Evolutionary conservation across 192 early-diverging fungal species (phyloP).

Genomic region (Backusella parvicylindrica): DNA sequence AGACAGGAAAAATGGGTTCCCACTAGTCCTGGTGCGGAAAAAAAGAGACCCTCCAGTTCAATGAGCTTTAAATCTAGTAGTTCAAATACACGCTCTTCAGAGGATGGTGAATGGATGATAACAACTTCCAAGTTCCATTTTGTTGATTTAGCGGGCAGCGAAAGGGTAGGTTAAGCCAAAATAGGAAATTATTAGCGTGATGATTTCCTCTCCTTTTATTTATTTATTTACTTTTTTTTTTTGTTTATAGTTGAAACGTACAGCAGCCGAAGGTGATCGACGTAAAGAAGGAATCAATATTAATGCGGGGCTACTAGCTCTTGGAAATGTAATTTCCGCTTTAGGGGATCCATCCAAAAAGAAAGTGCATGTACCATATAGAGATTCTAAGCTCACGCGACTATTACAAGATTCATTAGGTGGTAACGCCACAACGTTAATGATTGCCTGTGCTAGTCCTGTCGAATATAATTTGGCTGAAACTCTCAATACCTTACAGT

Average conservation of each 20-base stretch:
- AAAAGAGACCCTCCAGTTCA: slow-evolving; percentile 14
- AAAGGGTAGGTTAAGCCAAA: slow-evolving; percentile 51
- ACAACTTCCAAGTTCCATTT: slow-evolving; percentile 85
- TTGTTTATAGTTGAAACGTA: slow-evolving; percentile 71
- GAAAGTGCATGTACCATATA: slow-evolving; percentile 83
- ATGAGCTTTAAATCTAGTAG: neutral
- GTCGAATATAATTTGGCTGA: slow-evolving; percentile 83
- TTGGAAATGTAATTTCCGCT: slow-evolving; percentile 97
- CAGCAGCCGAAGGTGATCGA: slow-evolving; percentile 86
- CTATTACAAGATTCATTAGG: slow-evolving; percentile 97
- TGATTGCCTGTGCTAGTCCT: slow-evolving; percentile 90
- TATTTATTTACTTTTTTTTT: slow-evolving; percentile 4
- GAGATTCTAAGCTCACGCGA: slow-evolving; percentile 95
- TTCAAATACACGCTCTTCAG: slow-evolving; percentile 11
- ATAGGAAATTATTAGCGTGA: neutral
- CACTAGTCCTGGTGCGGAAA: neutral
- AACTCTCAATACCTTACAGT: slow-evolving; percentile 93
- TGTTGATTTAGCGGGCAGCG: slow-evolving; percentile 98
- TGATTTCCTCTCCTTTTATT: slow-evolving; percentile 8
- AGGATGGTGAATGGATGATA: slow-evolving; percentile 25
- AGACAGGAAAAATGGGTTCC: slow-evolving; percentile 64
- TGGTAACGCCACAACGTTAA: slow-evolving; percentile 87
- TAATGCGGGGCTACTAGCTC: slow-evolving; percentile 90
- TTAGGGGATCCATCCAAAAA: slow-evolving; percentile 73
- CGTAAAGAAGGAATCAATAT: slow-evolving; percentile 97